These are phyloP conservation scores for Gliomastix tumulicola DNA, from an alignment of 2,329 filamentous ascomycete genomes.

Conservation along the genomic window DNA sequence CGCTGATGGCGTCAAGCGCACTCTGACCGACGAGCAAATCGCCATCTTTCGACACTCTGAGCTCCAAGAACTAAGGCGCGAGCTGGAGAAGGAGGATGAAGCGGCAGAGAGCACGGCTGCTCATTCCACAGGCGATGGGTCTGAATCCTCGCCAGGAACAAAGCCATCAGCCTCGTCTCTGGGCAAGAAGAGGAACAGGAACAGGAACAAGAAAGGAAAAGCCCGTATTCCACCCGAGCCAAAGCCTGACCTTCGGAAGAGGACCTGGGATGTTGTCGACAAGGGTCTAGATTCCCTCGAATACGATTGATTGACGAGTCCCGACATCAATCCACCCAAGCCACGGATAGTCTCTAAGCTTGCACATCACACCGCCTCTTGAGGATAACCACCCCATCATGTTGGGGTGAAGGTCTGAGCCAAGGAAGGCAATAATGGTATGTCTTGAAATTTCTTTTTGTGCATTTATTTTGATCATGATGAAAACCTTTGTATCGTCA, in stretches of 20 bases:
- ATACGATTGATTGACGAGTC: slow-evolving; percentile 57
- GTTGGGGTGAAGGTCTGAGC: too few relatives aligned
- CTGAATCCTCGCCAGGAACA: too few relatives aligned
- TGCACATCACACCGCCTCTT: neutral
- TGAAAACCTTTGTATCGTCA: slow-evolving; percentile 88
- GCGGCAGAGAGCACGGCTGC: neutral
- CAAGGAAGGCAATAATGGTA: too few relatives aligned
- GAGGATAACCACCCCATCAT: neutral
- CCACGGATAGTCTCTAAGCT: neutral
- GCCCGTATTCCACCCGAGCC: slow-evolving; percentile 33
- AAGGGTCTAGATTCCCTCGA: slow-evolving; percentile 51
- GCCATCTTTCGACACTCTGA: slow-evolving; percentile 87
- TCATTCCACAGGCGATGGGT: too few relatives aligned
- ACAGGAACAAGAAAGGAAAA: slow-evolving; percentile 28
- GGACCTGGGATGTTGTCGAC: slow-evolving; percentile 62
- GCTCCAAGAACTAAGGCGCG: slow-evolving; percentile 62
- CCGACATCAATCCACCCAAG: too few relatives aligned
- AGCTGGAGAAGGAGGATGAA: slow-evolving; percentile 25
- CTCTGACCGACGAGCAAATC: slow-evolving; percentile 86
- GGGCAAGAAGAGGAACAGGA: slow-evolving; percentile 13
- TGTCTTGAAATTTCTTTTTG: slow-evolving; percentile 1
- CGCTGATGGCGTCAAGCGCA: slow-evolving; percentile 77
- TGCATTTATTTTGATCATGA: slow-evolving; percentile 53
- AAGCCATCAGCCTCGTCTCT: neutral
- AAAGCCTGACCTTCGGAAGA: slow-evolving; percentile 57